These are phyloP conservation scores for Cyanodermella asteris DNA, from an alignment of 2,329 filamentous ascomycete species.

Conservation along the genomic window DNA sequence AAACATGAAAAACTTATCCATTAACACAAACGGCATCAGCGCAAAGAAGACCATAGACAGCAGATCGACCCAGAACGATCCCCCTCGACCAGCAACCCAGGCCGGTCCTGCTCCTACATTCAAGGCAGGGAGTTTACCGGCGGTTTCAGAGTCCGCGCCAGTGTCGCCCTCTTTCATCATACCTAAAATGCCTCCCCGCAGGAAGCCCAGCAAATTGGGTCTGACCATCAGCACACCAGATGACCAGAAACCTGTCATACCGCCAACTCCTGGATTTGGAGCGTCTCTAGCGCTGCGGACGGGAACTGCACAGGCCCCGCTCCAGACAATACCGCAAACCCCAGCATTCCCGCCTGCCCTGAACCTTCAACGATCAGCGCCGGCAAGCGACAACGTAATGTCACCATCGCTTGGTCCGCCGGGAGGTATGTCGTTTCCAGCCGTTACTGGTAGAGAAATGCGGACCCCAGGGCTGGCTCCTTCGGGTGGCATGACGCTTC, in stretches of 20 bases:
- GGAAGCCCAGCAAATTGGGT: constrained; percentile 32
- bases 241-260: too few species aligned
- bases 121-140: constrained; percentile 17
- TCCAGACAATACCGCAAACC: constrained; percentile 31
- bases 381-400: too few species aligned
- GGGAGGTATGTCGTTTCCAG: constrained; percentile 30
- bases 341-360: constrained; percentile 5
- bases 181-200: constrained; percentile 25
- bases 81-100: constrained; percentile 20
- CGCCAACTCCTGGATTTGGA: too few species aligned
- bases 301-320: constrained; percentile 27
- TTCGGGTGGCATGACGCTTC: constrained; percentile 28
- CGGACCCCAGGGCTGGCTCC: too few species aligned
- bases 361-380: constrained; percentile 5
- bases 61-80: too few species aligned
- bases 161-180: constrained; percentile 33
- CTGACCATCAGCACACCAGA: constrained; percentile 33
- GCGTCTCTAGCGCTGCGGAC: constrained; percentile 24
- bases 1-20: constrained; percentile 42
- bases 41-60: constrained; percentile 4
- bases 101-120: constrained; percentile 27
- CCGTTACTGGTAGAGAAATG: too few species aligned
- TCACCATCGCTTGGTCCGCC: constrained; percentile 3
- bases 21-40: constrained; percentile 30
- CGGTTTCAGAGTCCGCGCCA: constrained; percentile 31